These are phyloP conservation scores for Panicum hallii DNA, from an alignment of 202 grass and related monocot species.

Conservation along the genomic window DNA sequence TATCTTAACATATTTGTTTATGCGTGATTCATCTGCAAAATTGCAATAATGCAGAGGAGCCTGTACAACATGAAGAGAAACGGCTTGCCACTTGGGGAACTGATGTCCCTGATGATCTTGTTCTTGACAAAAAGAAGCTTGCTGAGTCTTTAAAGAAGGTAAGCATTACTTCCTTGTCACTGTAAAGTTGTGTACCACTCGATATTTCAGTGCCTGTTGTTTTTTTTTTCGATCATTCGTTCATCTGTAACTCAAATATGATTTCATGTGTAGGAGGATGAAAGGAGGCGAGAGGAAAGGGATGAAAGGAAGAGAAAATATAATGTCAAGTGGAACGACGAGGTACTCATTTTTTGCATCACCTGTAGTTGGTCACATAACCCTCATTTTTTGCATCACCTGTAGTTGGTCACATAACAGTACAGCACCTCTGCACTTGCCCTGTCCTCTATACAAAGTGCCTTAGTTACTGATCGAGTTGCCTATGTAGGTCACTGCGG, in stretches of 20 bases:
- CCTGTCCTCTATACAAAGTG: background rate
- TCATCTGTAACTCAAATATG: conserved; percentile 17
- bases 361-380: background rate
- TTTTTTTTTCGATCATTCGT: background rate
- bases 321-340: conserved; percentile 86
- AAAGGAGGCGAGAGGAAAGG: conserved; percentile 79
- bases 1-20: background rate
- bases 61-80: conserved; percentile 70
- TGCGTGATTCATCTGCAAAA: conserved; percentile 23
- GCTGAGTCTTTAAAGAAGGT: conserved; percentile 93
- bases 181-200: background rate
- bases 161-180: background rate
- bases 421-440: background rate
- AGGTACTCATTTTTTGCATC: conserved; percentile 28
- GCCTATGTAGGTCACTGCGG: conserved; percentile 55
- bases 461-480: background rate
- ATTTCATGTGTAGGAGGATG: conserved; percentile 62
- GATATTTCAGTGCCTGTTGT: background rate
- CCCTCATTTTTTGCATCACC: background rate
- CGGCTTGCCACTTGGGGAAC: conserved; percentile 88
- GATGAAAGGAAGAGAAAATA: conserved; percentile 96
- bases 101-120: conserved; percentile 82
- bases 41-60: conserved; percentile 55
- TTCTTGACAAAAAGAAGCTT: conserved; percentile 81
- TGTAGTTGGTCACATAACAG: background rate